Evolutionary conservation across 352 stramenopile genomes (phyloP).

Genomic region (Phytopythium chamaehyphon): DNA sequence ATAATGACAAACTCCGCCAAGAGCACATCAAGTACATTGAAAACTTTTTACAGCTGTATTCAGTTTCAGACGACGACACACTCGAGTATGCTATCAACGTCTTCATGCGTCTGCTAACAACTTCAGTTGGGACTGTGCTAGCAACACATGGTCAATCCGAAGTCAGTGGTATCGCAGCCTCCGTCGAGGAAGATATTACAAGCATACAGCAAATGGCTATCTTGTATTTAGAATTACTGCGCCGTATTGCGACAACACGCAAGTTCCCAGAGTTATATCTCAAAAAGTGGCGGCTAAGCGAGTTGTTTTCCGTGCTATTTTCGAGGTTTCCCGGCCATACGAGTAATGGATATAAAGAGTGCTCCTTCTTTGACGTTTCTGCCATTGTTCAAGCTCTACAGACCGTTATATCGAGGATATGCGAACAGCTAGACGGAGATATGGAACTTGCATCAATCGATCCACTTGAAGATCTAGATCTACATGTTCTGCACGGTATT

Average conservation of each 20-base stretch:
- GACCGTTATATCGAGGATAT: conserved; percentile 11
- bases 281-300: conserved; percentile 42
- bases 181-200: not conserved
- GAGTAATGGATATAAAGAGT: conserved; percentile 39
- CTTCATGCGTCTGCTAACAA: conserved; percentile 30
- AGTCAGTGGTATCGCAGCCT: not conserved
- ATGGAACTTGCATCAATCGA: not conserved
- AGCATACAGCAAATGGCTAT: not conserved
- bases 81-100: conserved; percentile 43
- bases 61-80: conserved; percentile 39
- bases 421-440: not conserved
- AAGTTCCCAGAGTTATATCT: conserved; percentile 54
- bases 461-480: conserved; percentile 15
- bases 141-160: not conserved
- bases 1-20: conserved; percentile 11
- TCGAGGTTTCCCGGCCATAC: conserved; percentile 26
- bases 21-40: conserved; percentile 51
- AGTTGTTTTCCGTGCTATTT: conserved; percentile 36
- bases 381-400: conserved; percentile 38
- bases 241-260: conserved; percentile 15
- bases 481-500: conserved; percentile 17
- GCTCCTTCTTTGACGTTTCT: conserved; percentile 13
- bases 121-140: not conserved
- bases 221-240: conserved; percentile 3
- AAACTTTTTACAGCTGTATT: conserved; percentile 64